Percentiles rank a stretch among this genome's conserved stretches.
Conservation (phyloP, 495 filamentous ascomycete genomes). For the Saxispiralis lemnorum region DNA sequence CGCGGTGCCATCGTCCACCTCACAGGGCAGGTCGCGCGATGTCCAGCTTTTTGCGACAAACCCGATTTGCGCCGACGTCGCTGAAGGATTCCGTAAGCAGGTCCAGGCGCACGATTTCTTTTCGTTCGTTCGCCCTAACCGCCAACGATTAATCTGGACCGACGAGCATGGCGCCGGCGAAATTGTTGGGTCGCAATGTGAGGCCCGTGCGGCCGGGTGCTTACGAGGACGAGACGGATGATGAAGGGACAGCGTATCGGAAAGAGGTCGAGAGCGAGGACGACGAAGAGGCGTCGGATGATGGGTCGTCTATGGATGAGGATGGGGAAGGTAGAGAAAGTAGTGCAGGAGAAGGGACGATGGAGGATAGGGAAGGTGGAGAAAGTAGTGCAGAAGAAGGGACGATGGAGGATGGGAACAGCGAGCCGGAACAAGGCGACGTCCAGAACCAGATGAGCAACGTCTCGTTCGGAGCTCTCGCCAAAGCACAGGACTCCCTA, state of each 20-base stretch:
- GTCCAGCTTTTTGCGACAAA: no score
- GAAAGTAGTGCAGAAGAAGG: constrained; percentile 12
- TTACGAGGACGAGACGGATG: background rate
- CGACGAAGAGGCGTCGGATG: constrained; percentile 15
- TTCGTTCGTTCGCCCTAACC: no score
- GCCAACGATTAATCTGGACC: no score
- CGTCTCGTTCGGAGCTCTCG: constrained; percentile 74
- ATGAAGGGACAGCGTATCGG: background rate
- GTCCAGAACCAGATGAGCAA: constrained; percentile 24
- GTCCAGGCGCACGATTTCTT: no score
- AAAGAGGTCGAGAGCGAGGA: background rate
- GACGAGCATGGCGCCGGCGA: constrained; percentile 5
- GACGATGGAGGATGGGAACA: constrained; percentile 17
- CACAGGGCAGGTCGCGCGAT: no score
- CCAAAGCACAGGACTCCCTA: constrained; percentile 62
- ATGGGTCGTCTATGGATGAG: constrained; percentile 14
- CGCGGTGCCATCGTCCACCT: no score
- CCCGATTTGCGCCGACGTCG: no score
- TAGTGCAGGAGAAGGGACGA: constrained; percentile 15
- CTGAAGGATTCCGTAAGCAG: no score
- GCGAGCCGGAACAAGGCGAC: constrained; percentile 20
- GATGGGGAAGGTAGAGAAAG: constrained; percentile 13
- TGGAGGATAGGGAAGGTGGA: constrained; percentile 14
- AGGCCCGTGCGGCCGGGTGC: background rate
- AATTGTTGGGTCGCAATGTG: constrained; percentile 6